Conservation (phyloP, 192 early-diverging fungal species). For the Coemansia sp. region DNA sequence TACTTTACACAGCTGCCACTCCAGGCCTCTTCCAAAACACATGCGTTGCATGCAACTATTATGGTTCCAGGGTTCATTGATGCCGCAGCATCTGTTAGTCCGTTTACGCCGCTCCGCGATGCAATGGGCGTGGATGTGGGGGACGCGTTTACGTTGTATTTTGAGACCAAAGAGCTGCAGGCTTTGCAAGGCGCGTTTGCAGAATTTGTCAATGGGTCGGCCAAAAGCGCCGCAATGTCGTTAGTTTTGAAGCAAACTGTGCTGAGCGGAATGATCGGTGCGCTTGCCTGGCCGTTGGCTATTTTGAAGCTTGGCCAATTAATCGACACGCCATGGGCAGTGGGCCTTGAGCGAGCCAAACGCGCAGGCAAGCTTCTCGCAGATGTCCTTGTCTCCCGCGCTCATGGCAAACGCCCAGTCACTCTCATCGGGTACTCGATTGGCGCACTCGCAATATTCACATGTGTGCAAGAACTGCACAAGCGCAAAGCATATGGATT, state of each 20-base stretch:
- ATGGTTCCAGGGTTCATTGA: slow-evolving; percentile 53
- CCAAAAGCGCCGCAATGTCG: slow-evolving; percentile 39
- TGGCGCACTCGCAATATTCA: slow-evolving; percentile 66
- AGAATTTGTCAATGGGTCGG: slow-evolving; percentile 39
- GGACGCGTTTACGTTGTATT: slow-evolving; percentile 54
- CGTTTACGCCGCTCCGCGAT: slow-evolving; percentile 22
- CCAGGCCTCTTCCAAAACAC: slow-evolving; percentile 5
- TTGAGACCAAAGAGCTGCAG: slow-evolving; percentile 48
- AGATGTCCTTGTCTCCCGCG: slow-evolving; percentile 41
- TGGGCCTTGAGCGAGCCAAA: slow-evolving; percentile 61
- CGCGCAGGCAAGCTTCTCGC: slow-evolving; percentile 61
- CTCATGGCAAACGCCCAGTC: slow-evolving; percentile 62
- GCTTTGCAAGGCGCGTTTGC: slow-evolving; percentile 47
- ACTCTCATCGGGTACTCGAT: slow-evolving; percentile 71
- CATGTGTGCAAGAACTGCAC: slow-evolving; percentile 65
- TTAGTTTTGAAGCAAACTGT: slow-evolving; percentile 51
- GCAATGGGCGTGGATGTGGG: slow-evolving; percentile 35
- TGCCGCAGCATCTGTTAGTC: slow-evolving; percentile 24
- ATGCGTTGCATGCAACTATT: slow-evolving; percentile 49
- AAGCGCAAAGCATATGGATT: slow-evolving; percentile 51
- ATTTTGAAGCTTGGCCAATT: slow-evolving; percentile 52
- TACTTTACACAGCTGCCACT: slow-evolving; percentile 37
- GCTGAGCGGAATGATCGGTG: slow-evolving; percentile 35
- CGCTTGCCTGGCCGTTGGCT: slow-evolving; percentile 48
- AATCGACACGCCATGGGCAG: slow-evolving; percentile 72